A percentile compares a stretch with the other conserved stretches of the same genome.
phyloP scores from a whole-genome alignment of 345 rosid species.

The Iberis pinnata region DNA sequence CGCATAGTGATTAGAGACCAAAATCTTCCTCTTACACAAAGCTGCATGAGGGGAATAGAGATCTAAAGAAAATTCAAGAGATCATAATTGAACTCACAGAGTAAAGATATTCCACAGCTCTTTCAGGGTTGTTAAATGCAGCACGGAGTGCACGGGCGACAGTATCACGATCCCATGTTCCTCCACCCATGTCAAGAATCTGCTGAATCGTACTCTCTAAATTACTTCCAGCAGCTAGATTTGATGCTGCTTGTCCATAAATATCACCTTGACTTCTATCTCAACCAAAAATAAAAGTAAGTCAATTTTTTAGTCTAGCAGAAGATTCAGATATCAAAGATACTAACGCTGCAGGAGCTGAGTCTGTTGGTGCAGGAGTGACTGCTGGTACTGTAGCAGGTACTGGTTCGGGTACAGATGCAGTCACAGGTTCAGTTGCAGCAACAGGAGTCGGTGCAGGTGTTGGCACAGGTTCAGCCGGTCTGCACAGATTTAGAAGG shows the following conservation, averaged over 20 bases:
- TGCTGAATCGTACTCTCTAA: conserved; percentile 78
- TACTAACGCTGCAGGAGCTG: conserved; percentile 30
- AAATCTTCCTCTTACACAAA: not conserved
- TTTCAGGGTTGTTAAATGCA: conserved; percentile 88
- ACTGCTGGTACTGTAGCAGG: conserved; percentile 27
- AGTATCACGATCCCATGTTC: conserved; percentile 82
- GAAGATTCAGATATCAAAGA: conserved; percentile 27
- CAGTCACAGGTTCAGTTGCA: not conserved
- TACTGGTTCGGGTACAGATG: conserved; percentile 19
- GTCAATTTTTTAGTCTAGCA: conserved; percentile 9
- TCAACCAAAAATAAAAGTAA: conserved; percentile 8
- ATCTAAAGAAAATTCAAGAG: not conserved
- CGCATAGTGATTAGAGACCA: not conserved
- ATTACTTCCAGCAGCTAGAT: conserved; percentile 73
- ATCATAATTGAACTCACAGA: conserved; percentile 42
- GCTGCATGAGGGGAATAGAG: not conserved
- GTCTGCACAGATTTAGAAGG: conserved; percentile 19
- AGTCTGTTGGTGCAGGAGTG: conserved; percentile 34
- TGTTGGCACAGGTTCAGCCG: conserved; percentile 1
- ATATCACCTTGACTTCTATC: conserved; percentile 52
- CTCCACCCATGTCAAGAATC: conserved; percentile 96
- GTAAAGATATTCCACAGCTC: conserved; percentile 95
- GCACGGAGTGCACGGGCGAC: conserved; percentile 89
- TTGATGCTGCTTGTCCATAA: conserved; percentile 82
- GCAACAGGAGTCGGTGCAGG: conserved; percentile 10